Evolutionary conservation across 2,329 filamentous ascomycete species (phyloP).

Genomic region (Neurospora crassa): DNA sequence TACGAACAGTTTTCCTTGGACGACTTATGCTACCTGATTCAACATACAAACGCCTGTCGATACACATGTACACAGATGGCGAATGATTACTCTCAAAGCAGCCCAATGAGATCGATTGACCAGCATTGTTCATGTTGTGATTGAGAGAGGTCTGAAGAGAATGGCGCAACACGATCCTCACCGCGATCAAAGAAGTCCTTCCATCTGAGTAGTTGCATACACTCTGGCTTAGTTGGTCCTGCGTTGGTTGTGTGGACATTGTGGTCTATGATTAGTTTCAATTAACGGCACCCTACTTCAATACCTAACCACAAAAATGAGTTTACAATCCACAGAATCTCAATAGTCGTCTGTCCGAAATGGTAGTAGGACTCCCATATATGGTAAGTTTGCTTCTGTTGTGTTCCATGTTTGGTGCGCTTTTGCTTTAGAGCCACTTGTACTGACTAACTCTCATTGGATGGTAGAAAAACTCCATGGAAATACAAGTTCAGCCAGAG

Average conservation of each 20-base stretch:
- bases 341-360: neutral
- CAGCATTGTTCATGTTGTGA: neutral
- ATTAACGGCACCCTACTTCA: neutral
- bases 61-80: neutral
- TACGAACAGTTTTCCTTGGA: neutral
- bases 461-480: neutral
- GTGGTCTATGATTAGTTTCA: neutral
- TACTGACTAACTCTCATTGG: neutral
- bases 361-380: neutral
- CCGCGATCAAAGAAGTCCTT: neutral
- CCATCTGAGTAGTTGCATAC: neutral
- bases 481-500: neutral
- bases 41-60: neutral
- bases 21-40: neutral
- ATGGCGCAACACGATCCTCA: neutral
- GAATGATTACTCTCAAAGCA: neutral
- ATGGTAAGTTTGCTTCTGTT: neutral
- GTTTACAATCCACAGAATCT: neutral
- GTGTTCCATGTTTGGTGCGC: neutral
- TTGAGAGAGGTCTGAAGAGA: neutral
- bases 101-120: neutral
- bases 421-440: neutral
- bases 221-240: neutral
- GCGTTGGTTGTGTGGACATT: neutral
- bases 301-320: neutral